These are phyloP conservation scores for Penicillium sp. DNA, from an alignment of 2,329 filamentous ascomycete species.

Conservation along the genomic window DNA sequence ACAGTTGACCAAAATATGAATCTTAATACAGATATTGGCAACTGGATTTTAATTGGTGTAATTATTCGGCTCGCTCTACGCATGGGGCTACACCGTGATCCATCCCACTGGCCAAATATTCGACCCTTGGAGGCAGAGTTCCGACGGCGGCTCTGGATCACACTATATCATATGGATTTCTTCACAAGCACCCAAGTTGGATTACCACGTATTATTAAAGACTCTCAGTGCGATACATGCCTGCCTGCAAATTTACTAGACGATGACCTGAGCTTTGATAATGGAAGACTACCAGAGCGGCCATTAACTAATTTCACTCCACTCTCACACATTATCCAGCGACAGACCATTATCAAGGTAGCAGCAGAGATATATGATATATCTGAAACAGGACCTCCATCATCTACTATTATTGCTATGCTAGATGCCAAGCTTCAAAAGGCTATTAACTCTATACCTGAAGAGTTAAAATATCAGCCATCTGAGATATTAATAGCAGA, in stretches of 20 bases:
- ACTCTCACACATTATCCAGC: slow-evolving; percentile 12
- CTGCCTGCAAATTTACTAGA: slow-evolving; percentile 6
- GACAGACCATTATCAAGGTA: slow-evolving; percentile 7
- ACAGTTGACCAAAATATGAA: slow-evolving; percentile 7
- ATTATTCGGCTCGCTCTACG: slow-evolving; percentile 72
- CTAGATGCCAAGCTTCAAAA: slow-evolving; percentile 10
- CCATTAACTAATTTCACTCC: slow-evolving; percentile 3
- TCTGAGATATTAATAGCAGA: slow-evolving; percentile 12
- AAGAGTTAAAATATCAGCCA: slow-evolving; percentile 3
- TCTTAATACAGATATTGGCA: slow-evolving; percentile 5
- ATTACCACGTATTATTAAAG: slow-evolving; percentile 19
- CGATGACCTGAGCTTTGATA: not conserved
- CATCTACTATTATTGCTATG: slow-evolving; percentile 1
- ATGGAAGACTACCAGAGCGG: slow-evolving; percentile 1
- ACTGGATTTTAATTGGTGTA: slow-evolving; percentile 68
- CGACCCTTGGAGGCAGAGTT: slow-evolving; percentile 10
- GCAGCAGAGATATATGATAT: slow-evolving; percentile 13
- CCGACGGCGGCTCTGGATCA: slow-evolving; percentile 11
- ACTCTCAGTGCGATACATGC: slow-evolving; percentile 17
- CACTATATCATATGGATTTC: slow-evolving; percentile 19
- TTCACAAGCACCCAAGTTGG: slow-evolving; percentile 18
- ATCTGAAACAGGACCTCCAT: slow-evolving; percentile 5
- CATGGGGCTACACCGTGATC: slow-evolving; percentile 73
- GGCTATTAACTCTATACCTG: slow-evolving; percentile 11
- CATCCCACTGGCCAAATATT: slow-evolving; percentile 26